These are phyloP conservation scores for Arctium lappa DNA, from an alignment of 129 eudicot species.

Conservation along the genomic window DNA sequence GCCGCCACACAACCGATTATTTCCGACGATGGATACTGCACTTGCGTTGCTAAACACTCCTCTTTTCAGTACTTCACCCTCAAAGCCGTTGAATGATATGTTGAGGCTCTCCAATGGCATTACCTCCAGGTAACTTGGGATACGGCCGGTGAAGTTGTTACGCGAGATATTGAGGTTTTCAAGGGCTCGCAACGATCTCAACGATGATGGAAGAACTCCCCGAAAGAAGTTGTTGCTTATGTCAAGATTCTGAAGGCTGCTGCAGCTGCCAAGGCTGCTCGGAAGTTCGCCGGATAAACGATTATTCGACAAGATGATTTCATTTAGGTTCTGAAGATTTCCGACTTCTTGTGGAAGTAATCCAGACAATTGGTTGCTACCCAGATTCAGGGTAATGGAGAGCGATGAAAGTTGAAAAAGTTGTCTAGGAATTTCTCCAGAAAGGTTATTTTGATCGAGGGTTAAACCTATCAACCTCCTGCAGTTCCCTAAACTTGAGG, in stretches of 20 bases:
- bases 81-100: slow-evolving; percentile 35
- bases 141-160: slow-evolving; percentile 45
- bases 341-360: slow-evolving; percentile 33
- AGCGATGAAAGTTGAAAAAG: slow-evolving; percentile 20
- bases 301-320: slow-evolving; percentile 26
- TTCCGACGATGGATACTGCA: slow-evolving; percentile 21
- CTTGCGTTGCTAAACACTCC: slow-evolving; percentile 37
- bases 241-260: slow-evolving; percentile 24
- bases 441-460: slow-evolving; percentile 30
- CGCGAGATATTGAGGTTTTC: slow-evolving; percentile 28
- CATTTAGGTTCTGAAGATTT: slow-evolving; percentile 9
- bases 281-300: slow-evolving; percentile 48
- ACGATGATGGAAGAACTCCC: slow-evolving; percentile 38
- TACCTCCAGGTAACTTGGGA: slow-evolving; percentile 27
- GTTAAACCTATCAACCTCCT: slow-evolving; percentile 9
- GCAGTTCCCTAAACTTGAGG: slow-evolving; percentile 28
- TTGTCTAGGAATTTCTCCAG: slow-evolving; percentile 29
- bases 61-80: slow-evolving; percentile 28
- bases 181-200: slow-evolving; percentile 32
- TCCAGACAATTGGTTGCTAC: slow-evolving; percentile 35
- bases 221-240: slow-evolving; percentile 24
- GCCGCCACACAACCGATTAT: slow-evolving; percentile 37
- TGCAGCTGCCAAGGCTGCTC: slow-evolving; percentile 28
- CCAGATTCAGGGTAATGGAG: slow-evolving; percentile 26
- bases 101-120: slow-evolving; percentile 19